These are phyloP conservation scores for Carex scoparia DNA, from an alignment of 176 grass and related monocot genomes.

Conservation along the genomic window DNA sequence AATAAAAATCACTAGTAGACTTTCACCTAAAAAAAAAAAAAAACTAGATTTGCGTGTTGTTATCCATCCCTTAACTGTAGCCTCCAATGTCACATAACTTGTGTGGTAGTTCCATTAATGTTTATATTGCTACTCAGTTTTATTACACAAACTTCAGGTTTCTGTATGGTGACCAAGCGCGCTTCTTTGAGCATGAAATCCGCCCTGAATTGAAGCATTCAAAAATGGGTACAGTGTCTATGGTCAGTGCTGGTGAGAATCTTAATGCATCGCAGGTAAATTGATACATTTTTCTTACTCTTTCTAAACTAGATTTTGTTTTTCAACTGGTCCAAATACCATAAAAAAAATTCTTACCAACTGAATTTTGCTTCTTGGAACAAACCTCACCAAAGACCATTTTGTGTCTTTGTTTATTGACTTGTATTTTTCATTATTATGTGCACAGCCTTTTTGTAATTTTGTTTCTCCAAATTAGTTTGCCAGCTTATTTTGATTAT, in stretches of 20 bases:
- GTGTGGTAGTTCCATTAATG: neutral
- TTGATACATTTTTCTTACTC: neutral
- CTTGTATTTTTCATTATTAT: neutral
- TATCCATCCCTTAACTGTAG: neutral
- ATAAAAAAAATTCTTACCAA: neutral
- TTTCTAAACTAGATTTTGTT: neutral
- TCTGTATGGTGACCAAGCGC: conserved; percentile 87
- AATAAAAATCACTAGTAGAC: neutral
- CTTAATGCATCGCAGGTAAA: conserved; percentile 87
- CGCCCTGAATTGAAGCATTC: conserved; percentile 72
- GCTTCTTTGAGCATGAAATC: conserved; percentile 86
- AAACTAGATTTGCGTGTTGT: neutral
- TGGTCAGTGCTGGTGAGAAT: conserved; percentile 92
- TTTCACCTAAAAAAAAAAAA: neutral
- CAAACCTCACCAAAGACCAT: neutral
- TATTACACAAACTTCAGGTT: conserved; percentile 37
- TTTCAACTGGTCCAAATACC: neutral
- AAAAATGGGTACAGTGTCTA: conserved; percentile 80
- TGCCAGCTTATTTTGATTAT: neutral
- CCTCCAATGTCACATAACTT: neutral
- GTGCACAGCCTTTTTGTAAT: neutral
- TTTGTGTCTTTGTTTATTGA: neutral
- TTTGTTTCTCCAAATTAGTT: neutral
- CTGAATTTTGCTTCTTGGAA: neutral
- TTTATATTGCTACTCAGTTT: neutral